These are phyloP conservation scores for Eutypella sp. DNA, from an alignment of 2,329 filamentous ascomycete species.

Conservation along the genomic window DNA sequence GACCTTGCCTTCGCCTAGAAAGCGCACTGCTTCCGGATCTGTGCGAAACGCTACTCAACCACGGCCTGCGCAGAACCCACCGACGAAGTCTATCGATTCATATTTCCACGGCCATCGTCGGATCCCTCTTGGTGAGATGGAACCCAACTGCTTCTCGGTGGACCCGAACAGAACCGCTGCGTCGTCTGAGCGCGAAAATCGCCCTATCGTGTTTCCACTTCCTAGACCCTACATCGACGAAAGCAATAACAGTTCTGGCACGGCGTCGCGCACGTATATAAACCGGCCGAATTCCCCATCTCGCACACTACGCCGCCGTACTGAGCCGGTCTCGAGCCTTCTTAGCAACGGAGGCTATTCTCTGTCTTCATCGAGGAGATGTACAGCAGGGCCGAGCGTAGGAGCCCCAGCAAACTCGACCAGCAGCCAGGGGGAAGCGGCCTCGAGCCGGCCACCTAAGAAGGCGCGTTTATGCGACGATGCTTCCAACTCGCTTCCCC, in stretches of 20 bases:
- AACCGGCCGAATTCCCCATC: conserved; percentile 27
- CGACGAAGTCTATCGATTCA: conserved; percentile 47
- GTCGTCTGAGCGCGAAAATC: conserved; percentile 44
- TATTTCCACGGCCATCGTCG: conserved; percentile 49
- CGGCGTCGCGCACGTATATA: conserved; percentile 24
- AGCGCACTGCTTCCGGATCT: conserved; percentile 28
- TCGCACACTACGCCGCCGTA: conserved; percentile 43
- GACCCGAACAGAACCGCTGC: conserved; percentile 44
- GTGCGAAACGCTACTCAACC: conserved; percentile 9
- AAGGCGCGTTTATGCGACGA: conserved; percentile 53
- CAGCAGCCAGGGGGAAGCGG: conserved; percentile 5
- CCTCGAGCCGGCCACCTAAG: conserved; percentile 42
- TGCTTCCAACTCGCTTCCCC: conserved; percentile 19
- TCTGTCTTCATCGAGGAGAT: conserved; percentile 22
- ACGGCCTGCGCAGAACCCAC: conserved; percentile 20
- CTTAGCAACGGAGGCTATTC: conserved; percentile 25
- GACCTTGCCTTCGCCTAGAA: conserved; percentile 35
- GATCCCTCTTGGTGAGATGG: conserved; percentile 58
- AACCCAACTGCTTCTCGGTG: conserved; percentile 54
- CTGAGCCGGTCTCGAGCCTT: conserved; percentile 46
- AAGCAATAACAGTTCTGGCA: conserved; percentile 12
- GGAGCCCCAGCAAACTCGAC: no score
- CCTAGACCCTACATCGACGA: conserved; percentile 52
- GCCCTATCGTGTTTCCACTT: conserved; percentile 53
- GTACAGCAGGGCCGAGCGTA: conserved; percentile 13